Evolutionary conservation across 495 filamentous ascomycete species (phyloP).

Genomic region (Thozetella sp.): DNA sequence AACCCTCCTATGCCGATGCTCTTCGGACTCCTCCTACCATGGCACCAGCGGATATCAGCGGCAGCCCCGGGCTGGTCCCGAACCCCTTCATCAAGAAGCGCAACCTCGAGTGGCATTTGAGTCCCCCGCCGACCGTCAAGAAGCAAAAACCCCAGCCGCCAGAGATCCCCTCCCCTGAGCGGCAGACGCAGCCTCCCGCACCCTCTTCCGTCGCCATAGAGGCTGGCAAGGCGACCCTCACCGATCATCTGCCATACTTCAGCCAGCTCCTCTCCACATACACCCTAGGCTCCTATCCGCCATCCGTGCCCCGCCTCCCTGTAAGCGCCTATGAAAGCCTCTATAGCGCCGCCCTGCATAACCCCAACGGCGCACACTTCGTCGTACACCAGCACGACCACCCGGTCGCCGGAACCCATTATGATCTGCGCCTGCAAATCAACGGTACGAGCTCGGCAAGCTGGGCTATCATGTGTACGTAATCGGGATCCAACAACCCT

Average conservation of each 20-base stretch:
- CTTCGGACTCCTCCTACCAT: too few relatives aligned
- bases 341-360: constrained; percentile 50
- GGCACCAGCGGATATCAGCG: background rate
- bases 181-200: background rate
- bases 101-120: constrained; percentile 29
- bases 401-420: constrained; percentile 63
- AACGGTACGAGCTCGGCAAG: constrained; percentile 62
- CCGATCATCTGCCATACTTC: constrained; percentile 57
- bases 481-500: too few relatives aligned
- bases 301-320: constrained; percentile 32
- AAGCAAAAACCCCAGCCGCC: constrained; percentile 4
- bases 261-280: constrained; percentile 37
- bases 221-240: constrained; percentile 52
- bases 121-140: constrained; percentile 7
- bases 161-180: constrained; percentile 1
- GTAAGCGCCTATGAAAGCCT: constrained; percentile 51
- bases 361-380: constrained; percentile 55
- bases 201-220: constrained; percentile 52
- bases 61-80: background rate
- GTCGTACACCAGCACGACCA: constrained; percentile 74
- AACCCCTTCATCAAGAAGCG: constrained; percentile 27
- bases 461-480: constrained; percentile 67
- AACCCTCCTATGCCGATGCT: too few relatives aligned
- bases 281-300: constrained; percentile 21
- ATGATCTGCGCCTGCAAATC: constrained; percentile 70